phyloP scores from a whole-genome alignment of 352 stramenopile genomes.

The Pythium sukuiense region DNA sequence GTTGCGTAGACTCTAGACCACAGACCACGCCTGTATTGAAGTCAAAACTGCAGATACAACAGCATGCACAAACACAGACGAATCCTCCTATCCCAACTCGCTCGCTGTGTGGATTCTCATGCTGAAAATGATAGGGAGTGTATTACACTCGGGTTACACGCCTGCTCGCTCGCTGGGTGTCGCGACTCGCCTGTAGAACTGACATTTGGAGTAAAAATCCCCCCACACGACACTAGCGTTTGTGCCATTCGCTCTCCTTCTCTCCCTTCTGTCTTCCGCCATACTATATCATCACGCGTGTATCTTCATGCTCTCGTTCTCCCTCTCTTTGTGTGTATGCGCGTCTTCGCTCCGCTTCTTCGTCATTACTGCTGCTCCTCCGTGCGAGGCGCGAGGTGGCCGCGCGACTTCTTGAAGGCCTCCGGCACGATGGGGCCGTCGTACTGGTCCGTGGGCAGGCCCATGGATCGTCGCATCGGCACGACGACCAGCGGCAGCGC shows the following conservation, averaged over 20 bases:
- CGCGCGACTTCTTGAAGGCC: constrained; percentile 73
- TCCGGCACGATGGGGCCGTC: constrained; percentile 81
- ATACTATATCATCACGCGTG: neutral
- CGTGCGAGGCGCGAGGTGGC: constrained; percentile 45
- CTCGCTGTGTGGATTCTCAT: neutral
- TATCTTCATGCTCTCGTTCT: neutral
- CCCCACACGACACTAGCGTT: too few species aligned
- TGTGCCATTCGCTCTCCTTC: neutral
- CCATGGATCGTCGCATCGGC: constrained; percentile 80
- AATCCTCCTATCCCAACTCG: neutral
- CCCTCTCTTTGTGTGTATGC: neutral
- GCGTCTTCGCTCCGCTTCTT: neutral
- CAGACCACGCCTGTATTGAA: neutral
- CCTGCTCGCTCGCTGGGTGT: neutral
- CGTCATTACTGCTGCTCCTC: constrained; percentile 34
- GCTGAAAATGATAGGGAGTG: neutral
- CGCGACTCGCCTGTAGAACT: neutral
- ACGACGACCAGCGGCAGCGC: constrained; percentile 77
- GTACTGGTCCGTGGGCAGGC: constrained; percentile 88
- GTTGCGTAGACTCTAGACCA: neutral
- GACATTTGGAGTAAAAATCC: neutral
- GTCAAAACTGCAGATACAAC: too few species aligned
- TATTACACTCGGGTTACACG: constrained; percentile 3
- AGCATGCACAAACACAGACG: neutral
- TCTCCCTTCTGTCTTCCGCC: neutral